Percentiles rank a stretch among this genome's conserved stretches.
phyloP scores from a whole-genome alignment of 2,329 filamentous ascomycete genomes.

The Cladophialophora exuberans region DNA sequence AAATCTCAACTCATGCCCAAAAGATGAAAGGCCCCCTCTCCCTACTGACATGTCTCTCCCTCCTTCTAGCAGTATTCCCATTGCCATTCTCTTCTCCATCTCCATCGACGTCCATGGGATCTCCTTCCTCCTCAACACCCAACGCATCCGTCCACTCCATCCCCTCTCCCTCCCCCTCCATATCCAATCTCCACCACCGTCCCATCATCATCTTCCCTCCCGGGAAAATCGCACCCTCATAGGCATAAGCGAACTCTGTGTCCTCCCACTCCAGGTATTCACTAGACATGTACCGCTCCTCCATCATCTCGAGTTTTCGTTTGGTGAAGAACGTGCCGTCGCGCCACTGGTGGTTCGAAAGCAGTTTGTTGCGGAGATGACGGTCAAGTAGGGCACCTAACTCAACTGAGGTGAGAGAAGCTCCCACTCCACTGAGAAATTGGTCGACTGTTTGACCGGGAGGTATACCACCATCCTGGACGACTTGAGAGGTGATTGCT shows the following conservation, averaged over 20 bases:
- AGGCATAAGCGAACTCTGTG: slow-evolving; percentile 46
- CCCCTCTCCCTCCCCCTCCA: slow-evolving; percentile 18
- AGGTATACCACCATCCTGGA: not conserved
- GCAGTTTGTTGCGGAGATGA: slow-evolving; percentile 15
- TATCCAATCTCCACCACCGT: slow-evolving; percentile 49
- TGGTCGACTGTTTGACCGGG: not conserved
- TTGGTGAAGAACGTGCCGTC: slow-evolving; percentile 10
- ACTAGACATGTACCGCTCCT: slow-evolving; percentile 25
- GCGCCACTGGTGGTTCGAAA: slow-evolving; percentile 14
- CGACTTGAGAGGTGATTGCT: slow-evolving; percentile 18
- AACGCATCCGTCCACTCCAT: slow-evolving; percentile 23
- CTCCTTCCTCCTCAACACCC: slow-evolving; percentile 3
- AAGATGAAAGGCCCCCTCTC: slow-evolving; percentile 33
- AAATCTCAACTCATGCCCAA: slow-evolving; percentile 21
- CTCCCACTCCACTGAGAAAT: not conserved
- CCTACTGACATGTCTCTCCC: not conserved
- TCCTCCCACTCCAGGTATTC: slow-evolving; percentile 30
- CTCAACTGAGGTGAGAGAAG: slow-evolving; percentile 12
- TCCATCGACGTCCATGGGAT: slow-evolving; percentile 15
- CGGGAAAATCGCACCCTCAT: slow-evolving; percentile 53
- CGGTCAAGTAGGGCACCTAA: slow-evolving; percentile 18
- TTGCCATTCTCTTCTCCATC: not conserved
- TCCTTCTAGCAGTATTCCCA: not conserved
- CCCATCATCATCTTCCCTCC: slow-evolving; percentile 53
- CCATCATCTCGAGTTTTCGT: slow-evolving; percentile 26